phyloP scores from a whole-genome alignment of 306 rosid genomes.

The Acacia crassicarpa region DNA sequence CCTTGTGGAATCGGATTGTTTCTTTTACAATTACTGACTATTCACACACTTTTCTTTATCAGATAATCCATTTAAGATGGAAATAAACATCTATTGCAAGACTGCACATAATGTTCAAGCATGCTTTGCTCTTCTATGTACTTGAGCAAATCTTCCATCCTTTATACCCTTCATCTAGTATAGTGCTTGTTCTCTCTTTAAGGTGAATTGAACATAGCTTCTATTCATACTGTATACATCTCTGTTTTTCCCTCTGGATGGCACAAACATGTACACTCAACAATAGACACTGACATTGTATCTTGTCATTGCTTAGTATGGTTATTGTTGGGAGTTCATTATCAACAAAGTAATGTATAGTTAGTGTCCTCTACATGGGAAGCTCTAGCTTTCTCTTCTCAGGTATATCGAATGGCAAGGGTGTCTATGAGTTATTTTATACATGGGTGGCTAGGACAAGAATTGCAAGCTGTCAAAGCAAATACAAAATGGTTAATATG shows the following conservation, averaged over 20 bases:
- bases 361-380: background rate
- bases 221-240: background rate
- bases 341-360: background rate
- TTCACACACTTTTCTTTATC: background rate
- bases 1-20: background rate
- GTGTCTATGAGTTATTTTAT: background rate
- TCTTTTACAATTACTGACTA: background rate
- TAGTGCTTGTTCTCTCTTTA: constrained; percentile 5
- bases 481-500: background rate
- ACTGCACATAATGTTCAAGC: background rate
- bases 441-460: background rate
- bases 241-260: background rate
- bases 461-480: background rate
- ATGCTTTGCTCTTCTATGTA: background rate
- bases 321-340: background rate
- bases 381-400: constrained; percentile 22
- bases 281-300: background rate
- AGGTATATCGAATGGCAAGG: background rate
- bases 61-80: background rate
- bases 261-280: background rate
- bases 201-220: background rate
- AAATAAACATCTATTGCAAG: background rate
- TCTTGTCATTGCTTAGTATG: constrained; percentile 2
- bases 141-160: background rate
- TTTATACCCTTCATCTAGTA: background rate